Base-by-base conservation (phyloP, 805 yeast genomes). In the Clavispora vitiphila region DNA sequence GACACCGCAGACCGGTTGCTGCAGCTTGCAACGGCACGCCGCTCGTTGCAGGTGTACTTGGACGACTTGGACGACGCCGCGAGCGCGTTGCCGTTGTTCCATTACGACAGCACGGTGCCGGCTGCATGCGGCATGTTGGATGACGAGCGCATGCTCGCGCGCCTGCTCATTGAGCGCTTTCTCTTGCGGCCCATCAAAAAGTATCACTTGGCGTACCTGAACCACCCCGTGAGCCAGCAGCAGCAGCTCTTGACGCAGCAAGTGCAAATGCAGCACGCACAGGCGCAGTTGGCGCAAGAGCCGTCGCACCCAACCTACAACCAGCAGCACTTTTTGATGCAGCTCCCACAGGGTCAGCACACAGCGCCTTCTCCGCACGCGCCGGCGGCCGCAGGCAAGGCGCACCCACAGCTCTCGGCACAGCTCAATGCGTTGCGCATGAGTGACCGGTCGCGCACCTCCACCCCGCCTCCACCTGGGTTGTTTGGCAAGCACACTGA, bases 391-490 rank as follows among this genome's bases (percentile, higher is more conserved):
- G 36, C 24, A 12, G 23, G 31, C 21, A 18, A 20, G 12, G 27
- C 26, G 5, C 37, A 18, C 26, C 42, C 48, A 15, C 52, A 50
- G 38, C 31, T 44, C 23, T 42, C 47, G 6, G 43, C 53, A 10
- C 55, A 65, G 41, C 51, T 57, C 31, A 55, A 58, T 43, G 54
- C 57, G 41, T 47, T 62, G 51, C 55, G 60, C 38, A 43, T 49
- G 37, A 62, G 57, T 40, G 73, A 67, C 30, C 63, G 70, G 7
- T 50, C 53, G 18, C 62, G 56, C 43, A 57, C 77, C 7, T 65
- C 77, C 14, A 76, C 86, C 4, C 83, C 85, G 22, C 86, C 88
- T 4, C 90, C 90, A 30, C 91, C 89, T 5, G 89, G 89, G 5
- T 69, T 82, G 51, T 77, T 79, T 52, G 56, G 50, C 18, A 47